Evolutionary conservation across 129 eudicot genomes (phyloP).

Genomic region (Centaurea solstitialis): DNA sequence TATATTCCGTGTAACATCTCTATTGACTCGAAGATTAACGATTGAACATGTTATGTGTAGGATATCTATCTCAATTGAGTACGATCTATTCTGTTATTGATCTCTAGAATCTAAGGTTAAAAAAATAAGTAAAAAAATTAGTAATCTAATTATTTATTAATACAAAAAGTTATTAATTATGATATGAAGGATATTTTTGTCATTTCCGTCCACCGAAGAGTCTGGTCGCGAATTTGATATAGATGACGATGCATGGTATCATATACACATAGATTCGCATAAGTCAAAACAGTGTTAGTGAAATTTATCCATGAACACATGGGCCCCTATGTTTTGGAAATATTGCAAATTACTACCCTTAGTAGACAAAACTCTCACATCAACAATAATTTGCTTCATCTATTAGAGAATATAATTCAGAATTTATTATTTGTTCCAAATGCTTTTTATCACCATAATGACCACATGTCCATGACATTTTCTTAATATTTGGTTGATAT

Average conservation of each 20-base stretch:
- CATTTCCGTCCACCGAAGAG: not conserved
- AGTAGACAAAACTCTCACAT: not conserved
- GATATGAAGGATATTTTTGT: not conserved
- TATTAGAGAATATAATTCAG: not conserved
- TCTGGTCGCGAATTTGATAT: not conserved
- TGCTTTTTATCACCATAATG: not conserved
- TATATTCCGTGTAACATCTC: too few species aligned
- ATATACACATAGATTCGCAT: not conserved
- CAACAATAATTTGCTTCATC: not conserved
- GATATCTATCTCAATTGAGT: too few species aligned
- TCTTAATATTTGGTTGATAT: not conserved
- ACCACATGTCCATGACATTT: not conserved
- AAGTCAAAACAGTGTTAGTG: not conserved
- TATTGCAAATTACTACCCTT: not conserved
- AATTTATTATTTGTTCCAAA: not conserved
- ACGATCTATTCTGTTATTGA: too few species aligned
- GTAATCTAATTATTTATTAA: not conserved
- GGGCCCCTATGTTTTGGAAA: not conserved
- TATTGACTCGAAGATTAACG: too few species aligned
- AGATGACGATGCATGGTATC: not conserved
- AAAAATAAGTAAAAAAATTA: not conserved
- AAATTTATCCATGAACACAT: not conserved
- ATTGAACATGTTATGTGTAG: too few species aligned
- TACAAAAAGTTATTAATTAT: not conserved
- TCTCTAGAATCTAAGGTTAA: too few species aligned